Base-by-base conservation (phyloP, 352 stramenopile species). In the Phytophthora constricta region DNA sequence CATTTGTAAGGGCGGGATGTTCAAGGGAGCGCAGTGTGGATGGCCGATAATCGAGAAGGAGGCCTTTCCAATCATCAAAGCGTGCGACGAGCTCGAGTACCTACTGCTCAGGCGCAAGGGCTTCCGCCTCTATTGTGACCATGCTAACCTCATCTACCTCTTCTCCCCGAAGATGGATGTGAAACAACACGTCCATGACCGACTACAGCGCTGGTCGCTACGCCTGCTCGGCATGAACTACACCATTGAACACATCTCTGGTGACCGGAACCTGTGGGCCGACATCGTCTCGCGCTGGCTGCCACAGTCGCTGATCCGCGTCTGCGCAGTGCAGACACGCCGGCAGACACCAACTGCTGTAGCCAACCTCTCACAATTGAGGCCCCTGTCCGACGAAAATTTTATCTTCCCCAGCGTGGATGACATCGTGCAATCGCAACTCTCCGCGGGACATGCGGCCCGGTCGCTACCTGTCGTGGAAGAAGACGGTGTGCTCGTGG, bases 1-100 rank as follows among this genome's bases (percentile, higher is more conserved):
- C 0, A 48, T 59, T 0, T 78, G 49, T 26, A 61, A 66, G 23
- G 62, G 50, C 4, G 54, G 55, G 0, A 14, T 52, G 13, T 71
- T 66, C 4, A 45, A 22, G 5, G 41, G 47, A 3, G 19, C 53
- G 1, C 58, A 74, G 16, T 3, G n/a, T 0, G 14, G 31, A 26
- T 78, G 65, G 70, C 39, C 45, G 11, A 55, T 78, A 1, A 64
- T 69, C 2, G 56, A 68, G 22, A 73, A 71, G n/a, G 59, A 71
- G 20, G 54, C 49, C 1, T 67, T 57, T 49, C 58, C 58, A 0
- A 70, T 70, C n/a, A 52, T 71, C 28, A 43, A 31, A 22, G 67
- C 50, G 3, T 58, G 45, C 5, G n/a, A 47, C 1, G 60, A 72
- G 14, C 34, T 64, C 3, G 8, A 68, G 14, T 52, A 63, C 14